Evolutionary conservation across 225 moss, liverwort and hornwort species (phyloP), one percentile per base, ranked within the genome.

Genomic region (Physcomitrium patens): DNA sequence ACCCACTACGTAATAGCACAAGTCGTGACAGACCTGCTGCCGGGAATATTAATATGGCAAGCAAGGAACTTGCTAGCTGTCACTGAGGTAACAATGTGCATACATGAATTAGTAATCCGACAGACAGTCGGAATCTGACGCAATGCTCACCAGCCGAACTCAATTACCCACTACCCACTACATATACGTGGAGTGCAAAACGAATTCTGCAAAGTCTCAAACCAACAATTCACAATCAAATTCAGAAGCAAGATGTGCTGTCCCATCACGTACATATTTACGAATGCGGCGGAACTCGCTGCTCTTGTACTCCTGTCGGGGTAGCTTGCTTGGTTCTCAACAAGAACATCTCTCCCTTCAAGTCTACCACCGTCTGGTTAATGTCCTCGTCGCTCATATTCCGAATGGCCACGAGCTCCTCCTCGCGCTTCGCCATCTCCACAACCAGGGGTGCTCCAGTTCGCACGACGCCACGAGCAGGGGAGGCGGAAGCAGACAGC

Each of bases 281-380:
- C 96, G 94, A 68, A 97, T 92, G 51, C 89, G 81, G 61, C 94
- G 92, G 74, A 97, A 97, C 54, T 97, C 96, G 62, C 92, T 93
- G 83, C 92, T 93, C 76, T 97, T 91, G 76, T 44, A 92, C 79
- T 97, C 96, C 81, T 94, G 96, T 37, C 96, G 79, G 10, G 10
- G 96, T 97, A 8, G 96, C 96, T 79, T 97, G 92, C 88, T 92
- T 94, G 76, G 94, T 83, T 3, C 96, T 90, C 70, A 97, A 68
- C 76, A 97, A 71, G 57, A 97, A 97, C 9, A 97, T 88, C 78
- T 97, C 96, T 77, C 96, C 96, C 78, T 97, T 97, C 72, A 97
- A 74, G n/a, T 97, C 96, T 9, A 91, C 88, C 19, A 97, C 96
- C 1, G 87, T 84, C 11, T 46, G 57, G 26, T 90, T 89, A 10